phyloP scores from a whole-genome alignment of 257 asterid genomes.

The Capsicum rhomboideum region DNA sequence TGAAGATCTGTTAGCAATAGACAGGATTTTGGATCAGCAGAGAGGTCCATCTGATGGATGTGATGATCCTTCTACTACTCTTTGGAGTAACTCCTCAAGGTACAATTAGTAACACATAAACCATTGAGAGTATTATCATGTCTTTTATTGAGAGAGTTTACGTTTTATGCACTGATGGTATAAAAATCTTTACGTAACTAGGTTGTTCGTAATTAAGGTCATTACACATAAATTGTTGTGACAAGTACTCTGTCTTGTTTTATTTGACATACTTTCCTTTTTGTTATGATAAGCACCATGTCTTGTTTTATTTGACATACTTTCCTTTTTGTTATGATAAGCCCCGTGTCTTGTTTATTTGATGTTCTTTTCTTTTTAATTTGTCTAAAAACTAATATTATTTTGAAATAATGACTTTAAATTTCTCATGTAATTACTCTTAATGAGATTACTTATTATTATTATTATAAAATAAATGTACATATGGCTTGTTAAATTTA shows the following conservation, averaged over 20 bases:
- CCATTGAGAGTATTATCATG: background rate
- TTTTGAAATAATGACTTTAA: background rate
- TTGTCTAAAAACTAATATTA: background rate
- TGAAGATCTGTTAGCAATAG: constrained; percentile 25
- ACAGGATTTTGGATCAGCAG: background rate
- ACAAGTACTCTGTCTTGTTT: background rate
- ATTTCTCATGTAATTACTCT: background rate
- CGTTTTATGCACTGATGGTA: background rate
- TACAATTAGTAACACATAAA: background rate
- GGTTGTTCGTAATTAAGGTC: background rate
- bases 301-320: background rate
- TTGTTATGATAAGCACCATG: background rate
- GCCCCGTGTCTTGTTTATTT: background rate
- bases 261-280: too few relatives aligned
- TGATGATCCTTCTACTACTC: background rate
- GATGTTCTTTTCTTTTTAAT: too few relatives aligned
- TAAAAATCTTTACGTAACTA: background rate
- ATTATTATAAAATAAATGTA: too few relatives aligned
- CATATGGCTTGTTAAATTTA: too few relatives aligned
- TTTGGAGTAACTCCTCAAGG: constrained; percentile 5
- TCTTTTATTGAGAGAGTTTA: background rate
- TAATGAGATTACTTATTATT: background rate
- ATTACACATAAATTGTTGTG: background rate
- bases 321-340: background rate
- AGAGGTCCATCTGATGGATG: background rate